Evolutionary conservation across 2,329 filamentous ascomycete genomes (phyloP).

Genomic region (Aureobasidium subglaciale): DNA sequence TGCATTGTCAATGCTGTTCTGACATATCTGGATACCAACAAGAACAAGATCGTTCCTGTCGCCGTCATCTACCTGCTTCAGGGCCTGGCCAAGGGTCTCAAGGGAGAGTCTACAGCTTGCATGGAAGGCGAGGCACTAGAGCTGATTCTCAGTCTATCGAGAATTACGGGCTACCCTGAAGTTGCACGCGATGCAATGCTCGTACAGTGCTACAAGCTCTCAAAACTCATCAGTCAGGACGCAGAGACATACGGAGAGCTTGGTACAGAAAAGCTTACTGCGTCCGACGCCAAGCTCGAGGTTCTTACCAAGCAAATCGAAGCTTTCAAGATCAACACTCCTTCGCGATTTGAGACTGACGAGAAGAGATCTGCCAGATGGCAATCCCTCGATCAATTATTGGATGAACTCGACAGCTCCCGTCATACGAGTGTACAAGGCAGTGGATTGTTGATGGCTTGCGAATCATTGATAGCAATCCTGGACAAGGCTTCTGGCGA

Average conservation of each 20-base stretch:
- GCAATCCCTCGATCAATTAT: constrained; percentile 22
- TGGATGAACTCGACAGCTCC: constrained; percentile 23
- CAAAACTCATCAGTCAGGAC: constrained; percentile 22
- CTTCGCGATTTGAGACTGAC: neutral
- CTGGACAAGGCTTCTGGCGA: constrained; percentile 19
- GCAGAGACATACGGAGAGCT: neutral
- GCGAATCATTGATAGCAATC: constrained; percentile 21
- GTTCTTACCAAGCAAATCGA: neutral
- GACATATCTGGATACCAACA: constrained; percentile 24
- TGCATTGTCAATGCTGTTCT: constrained; percentile 28
- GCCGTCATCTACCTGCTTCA: constrained; percentile 38
- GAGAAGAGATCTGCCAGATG: neutral
- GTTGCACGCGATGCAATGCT: constrained; percentile 33
- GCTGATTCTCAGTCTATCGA: constrained; percentile 30
- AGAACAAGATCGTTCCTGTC: constrained; percentile 25
- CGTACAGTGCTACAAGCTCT: neutral
- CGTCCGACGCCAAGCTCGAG: constrained; percentile 9
- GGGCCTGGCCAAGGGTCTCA: constrained; percentile 33
- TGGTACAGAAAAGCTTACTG: neutral
- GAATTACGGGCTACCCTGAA: constrained; percentile 36
- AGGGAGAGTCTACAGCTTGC: constrained; percentile 7
- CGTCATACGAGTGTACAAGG: constrained; percentile 28
- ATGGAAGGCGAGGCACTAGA: constrained; percentile 26
- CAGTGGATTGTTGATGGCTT: constrained; percentile 25
- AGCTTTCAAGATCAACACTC: neutral